phyloP scores from a whole-genome alignment of 192 early-diverging fungal species.

The Obelidium mucronatum region DNA sequence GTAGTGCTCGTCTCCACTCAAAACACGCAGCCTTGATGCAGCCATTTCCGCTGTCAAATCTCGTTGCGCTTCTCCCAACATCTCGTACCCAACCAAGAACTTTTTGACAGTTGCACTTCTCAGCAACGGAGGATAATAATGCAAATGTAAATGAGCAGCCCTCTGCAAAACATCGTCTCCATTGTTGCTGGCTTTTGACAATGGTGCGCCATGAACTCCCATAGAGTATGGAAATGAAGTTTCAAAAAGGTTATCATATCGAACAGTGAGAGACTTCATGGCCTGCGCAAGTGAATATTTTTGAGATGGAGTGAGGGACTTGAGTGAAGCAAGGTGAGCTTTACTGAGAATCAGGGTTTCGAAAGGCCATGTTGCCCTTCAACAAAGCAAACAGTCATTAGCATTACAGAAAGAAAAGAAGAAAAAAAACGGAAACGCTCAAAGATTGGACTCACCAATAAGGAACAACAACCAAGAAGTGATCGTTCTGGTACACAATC shows the following conservation, averaged over 20 bases:
- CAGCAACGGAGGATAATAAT: conserved; percentile 96
- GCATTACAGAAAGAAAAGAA: neutral
- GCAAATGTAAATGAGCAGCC: conserved; percentile 84
- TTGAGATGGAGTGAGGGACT: conserved; percentile 47
- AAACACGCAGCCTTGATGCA: conserved; percentile 69
- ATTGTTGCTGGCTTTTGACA: conserved; percentile 39
- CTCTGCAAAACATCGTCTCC: conserved; percentile 46
- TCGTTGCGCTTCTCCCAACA: conserved; percentile 92
- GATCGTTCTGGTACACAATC: conserved; percentile 80
- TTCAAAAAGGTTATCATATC: conserved; percentile 93
- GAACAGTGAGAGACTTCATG: conserved; percentile 70
- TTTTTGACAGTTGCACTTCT: conserved; percentile 91
- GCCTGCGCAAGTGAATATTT: conserved; percentile 76
- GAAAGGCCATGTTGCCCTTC: conserved; percentile 87
- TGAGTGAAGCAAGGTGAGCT: conserved; percentile 63
- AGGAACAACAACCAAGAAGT: conserved; percentile 85
- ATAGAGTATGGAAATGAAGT: conserved; percentile 96
- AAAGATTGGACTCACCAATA: conserved; percentile 71
- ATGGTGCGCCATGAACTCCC: conserved; percentile 91
- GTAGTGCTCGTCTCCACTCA: conserved; percentile 59
- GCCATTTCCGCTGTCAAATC: conserved; percentile 96
- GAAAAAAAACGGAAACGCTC: too few species aligned
- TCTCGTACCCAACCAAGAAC: conserved; percentile 97
- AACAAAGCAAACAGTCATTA: neutral
- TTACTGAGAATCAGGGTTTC: conserved; percentile 88